phyloP scores from a whole-genome alignment of 2,329 filamentous ascomycete genomes.

The Achaetomium macrosporum region DNA sequence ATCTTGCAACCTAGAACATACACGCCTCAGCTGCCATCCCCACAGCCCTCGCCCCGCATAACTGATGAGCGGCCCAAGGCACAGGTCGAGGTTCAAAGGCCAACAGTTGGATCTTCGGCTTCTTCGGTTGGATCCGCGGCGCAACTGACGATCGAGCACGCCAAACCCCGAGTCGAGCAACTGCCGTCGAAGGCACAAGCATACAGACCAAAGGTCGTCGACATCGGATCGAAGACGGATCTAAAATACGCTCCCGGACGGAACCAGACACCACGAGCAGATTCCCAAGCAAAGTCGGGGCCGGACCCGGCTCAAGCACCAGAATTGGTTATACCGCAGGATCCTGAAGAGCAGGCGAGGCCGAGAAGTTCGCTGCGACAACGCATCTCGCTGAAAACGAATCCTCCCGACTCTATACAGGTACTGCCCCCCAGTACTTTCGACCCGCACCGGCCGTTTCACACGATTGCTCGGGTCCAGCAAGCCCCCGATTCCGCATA shows the following conservation, averaged over 20 bases:
- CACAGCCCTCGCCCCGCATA: constrained; percentile 43
- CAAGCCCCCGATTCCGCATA: constrained; percentile 43
- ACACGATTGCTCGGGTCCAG: constrained; percentile 27
- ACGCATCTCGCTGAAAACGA: constrained; percentile 48
- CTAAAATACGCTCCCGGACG: constrained; percentile 1
- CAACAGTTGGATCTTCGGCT: constrained; percentile 4
- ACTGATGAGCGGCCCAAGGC: neutral
- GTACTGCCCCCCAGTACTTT: constrained; percentile 41
- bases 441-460: constrained; percentile 31
- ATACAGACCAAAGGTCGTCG: constrained; percentile 18
- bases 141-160: constrained; percentile 10
- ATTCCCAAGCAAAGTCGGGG: neutral
- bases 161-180: constrained; percentile 14
- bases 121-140: constrained; percentile 11
- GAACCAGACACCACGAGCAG: neutral
- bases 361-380: constrained; percentile 47
- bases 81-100: neutral
- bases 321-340: constrained; percentile 9
- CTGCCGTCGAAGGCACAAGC: constrained; percentile 15
- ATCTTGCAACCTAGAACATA: constrained; percentile 54
- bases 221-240: constrained; percentile 18
- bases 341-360: constrained; percentile 6
- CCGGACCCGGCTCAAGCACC: constrained; percentile 15
- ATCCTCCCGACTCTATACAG: constrained; percentile 47
- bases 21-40: constrained; percentile 45